A percentile compares a stretch with the other conserved stretches of the same genome.
phyloP scores from a whole-genome alignment of 129 eudicot genomes.

The Ambrosia artemisiifolia region DNA sequence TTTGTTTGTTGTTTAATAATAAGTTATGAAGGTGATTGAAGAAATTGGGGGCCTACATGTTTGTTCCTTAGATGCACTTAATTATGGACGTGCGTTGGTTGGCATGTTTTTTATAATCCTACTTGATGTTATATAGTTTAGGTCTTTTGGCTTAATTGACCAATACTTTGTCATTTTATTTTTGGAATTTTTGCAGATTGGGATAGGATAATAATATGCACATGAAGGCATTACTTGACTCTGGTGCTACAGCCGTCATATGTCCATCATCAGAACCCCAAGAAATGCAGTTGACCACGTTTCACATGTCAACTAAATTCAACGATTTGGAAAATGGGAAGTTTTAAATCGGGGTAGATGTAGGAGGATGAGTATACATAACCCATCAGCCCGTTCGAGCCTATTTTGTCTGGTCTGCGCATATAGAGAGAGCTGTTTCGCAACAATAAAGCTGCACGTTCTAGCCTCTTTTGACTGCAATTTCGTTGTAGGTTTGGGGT shows the following conservation, averaged over 20 bases:
- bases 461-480: too few species aligned
- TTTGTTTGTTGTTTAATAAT: too few species aligned
- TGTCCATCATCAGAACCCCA: slow-evolving; percentile 82
- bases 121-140: background rate
- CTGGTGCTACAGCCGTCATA: slow-evolving; percentile 92
- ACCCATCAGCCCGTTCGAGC: background rate
- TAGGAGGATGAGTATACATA: slow-evolving; percentile 44
- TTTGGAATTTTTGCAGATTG: background rate
- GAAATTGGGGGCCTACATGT: slow-evolving; percentile 95
- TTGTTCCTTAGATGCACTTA: slow-evolving; percentile 64
- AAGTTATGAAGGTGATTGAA: slow-evolving; percentile 43
- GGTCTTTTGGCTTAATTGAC: background rate
- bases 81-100: slow-evolving; percentile 75
- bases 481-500: too few species aligned
- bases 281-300: slow-evolving; percentile 70
- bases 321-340: slow-evolving; percentile 64
- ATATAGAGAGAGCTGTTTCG: too few species aligned
- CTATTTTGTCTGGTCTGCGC: too few species aligned
- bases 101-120: slow-evolving; percentile 43
- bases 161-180: background rate
- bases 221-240: slow-evolving; percentile 88
- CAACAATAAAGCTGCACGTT: too few species aligned
- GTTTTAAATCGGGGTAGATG: slow-evolving; percentile 88
- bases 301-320: slow-evolving; percentile 17
- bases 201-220: slow-evolving; percentile 83